phyloP scores from a whole-genome alignment of 2,329 filamentous ascomycete species.

The Diaporthe sp. region DNA sequence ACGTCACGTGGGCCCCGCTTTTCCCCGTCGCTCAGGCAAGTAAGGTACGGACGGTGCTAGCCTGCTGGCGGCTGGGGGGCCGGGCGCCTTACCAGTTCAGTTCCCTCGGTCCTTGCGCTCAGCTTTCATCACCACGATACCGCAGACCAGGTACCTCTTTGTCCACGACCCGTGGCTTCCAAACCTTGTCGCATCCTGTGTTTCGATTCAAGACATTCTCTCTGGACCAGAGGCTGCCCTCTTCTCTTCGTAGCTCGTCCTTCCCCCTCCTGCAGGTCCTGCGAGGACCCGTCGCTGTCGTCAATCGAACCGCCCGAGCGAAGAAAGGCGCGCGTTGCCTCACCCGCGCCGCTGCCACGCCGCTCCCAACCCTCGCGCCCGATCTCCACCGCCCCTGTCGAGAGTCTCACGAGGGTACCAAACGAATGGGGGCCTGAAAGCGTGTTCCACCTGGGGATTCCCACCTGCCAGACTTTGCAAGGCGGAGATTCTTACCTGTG shows the following conservation, averaged over 20 bases:
- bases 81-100: slow-evolving; percentile 31
- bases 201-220: slow-evolving; percentile 20
- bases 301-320: slow-evolving; percentile 20
- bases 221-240: background rate
- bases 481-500: background rate
- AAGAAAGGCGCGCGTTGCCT: slow-evolving; percentile 29
- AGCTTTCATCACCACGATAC: slow-evolving; percentile 34
- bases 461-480: slow-evolving; percentile 10
- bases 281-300: background rate
- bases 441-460: slow-evolving; percentile 15
- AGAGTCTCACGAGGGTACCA: background rate
- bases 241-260: background rate
- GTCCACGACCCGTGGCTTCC: slow-evolving; percentile 16
- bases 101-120: slow-evolving; percentile 29
- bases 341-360: background rate
- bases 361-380: background rate
- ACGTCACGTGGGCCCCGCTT: slow-evolving; percentile 17
- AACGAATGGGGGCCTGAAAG: slow-evolving; percentile 21
- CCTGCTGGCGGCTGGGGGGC: slow-evolving; percentile 17
- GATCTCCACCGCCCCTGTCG: background rate
- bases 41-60: slow-evolving; percentile 11
- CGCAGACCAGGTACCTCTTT: slow-evolving; percentile 22
- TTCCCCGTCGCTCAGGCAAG: background rate
- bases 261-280: background rate
- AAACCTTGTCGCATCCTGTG: slow-evolving; percentile 19